Evolutionary conservation across 2,329 filamentous ascomycete genomes (phyloP), one percentile per base, ranked within the genome.

Genomic region (Beauveria sp.): DNA sequence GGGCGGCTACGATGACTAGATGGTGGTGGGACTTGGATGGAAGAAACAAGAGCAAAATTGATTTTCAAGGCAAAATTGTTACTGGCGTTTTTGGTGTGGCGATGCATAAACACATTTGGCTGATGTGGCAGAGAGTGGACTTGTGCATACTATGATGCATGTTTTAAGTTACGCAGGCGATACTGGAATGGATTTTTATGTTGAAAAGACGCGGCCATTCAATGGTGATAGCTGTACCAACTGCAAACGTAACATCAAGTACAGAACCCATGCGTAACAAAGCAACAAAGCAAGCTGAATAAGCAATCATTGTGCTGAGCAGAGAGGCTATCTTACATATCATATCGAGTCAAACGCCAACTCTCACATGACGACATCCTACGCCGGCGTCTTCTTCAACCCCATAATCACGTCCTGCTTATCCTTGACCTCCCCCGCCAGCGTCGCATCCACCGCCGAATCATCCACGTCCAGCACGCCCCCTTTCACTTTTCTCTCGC

Each of bases 391-490:
- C 38, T 50, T 40, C 16, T 18, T 28, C 55, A 69, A 66, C 2
- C 73, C 72, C 57, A 71, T 67, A 26, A 77, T 77, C 55, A 72
- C 76, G 64, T 69, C 71, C 64, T 71, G 73, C 64, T 71, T 70
- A 38, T 75, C 71, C 51, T 65, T 66, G 9, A 71, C 66, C 14
- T 68, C 69, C 1, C 72, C 73, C 12, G 71, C 68, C 31, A 77
- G 69, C 4, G 75, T 78, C 18, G 77, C 77, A 71, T 80, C 77
- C 65, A 74, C 77, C 24, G 76, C 74, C 42, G 74, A 76, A 67
- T 80, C 78, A 61, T 80, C 78, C 14, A 80, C 75, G 63, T 80
- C 77, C 34, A 79, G 63, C 5, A 71, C 74, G 61, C 69, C 70
- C 22, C 69, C 71, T 57, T 67, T 70, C 26, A 68, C 70, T 57